Percentiles rank a stretch among this genome's conserved stretches.
Evolutionary conservation across 495 filamentous ascomycete species (phyloP).

Genomic region (Penicillium samsonianum): DNA sequence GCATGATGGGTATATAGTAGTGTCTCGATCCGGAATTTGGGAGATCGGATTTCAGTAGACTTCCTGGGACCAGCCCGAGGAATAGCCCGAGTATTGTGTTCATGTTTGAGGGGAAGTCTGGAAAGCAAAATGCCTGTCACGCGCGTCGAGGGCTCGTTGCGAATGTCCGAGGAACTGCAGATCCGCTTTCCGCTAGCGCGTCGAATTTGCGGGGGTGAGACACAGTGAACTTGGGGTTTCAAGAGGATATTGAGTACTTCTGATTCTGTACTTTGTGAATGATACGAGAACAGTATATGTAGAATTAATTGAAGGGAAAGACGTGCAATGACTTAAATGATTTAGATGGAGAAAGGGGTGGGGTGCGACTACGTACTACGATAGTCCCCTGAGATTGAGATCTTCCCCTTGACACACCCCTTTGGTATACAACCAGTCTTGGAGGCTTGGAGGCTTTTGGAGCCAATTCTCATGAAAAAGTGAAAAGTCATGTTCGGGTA

Average conservation of each 20-base stretch:
- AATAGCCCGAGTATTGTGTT: neutral
- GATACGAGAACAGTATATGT: no score
- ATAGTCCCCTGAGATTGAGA: neutral
- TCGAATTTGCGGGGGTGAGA: slow-evolving; percentile 2
- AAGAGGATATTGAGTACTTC: no score
- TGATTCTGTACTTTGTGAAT: no score
- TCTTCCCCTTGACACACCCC: neutral
- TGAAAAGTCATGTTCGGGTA: neutral
- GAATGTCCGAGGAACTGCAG: neutral
- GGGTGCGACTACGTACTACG: neutral
- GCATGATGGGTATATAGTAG: slow-evolving; percentile 5
- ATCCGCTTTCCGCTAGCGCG: neutral
- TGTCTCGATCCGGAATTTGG: neutral
- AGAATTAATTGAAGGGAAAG: neutral
- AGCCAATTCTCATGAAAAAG: no score
- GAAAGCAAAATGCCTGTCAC: neutral
- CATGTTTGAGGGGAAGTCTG: neutral
- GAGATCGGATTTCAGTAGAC: neutral
- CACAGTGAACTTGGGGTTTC: neutral
- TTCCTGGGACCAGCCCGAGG: neutral
- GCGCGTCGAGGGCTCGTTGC: neutral
- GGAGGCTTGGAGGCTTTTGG: no score
- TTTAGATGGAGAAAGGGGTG: neutral
- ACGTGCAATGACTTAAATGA: neutral
- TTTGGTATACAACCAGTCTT: neutral